Percentiles rank a stretch among this genome's conserved stretches.
These are phyloP conservation scores for Tolypocladium sp. DNA, from an alignment of 2,329 filamentous ascomycete genomes.

Conservation along the genomic window DNA sequence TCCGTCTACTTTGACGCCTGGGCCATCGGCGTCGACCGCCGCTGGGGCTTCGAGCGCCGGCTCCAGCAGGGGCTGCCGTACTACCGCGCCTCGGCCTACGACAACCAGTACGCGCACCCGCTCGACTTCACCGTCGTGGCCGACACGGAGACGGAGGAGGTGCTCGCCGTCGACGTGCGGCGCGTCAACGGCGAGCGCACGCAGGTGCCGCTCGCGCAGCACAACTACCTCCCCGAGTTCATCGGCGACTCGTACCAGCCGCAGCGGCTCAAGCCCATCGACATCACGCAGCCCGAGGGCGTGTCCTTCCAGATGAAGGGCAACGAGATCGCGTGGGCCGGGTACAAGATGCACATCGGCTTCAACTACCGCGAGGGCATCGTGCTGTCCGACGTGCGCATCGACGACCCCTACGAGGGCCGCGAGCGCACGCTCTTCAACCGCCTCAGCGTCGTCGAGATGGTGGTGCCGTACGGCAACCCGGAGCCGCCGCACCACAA, in stretches of 20 bases:
- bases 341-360: conserved; percentile 62
- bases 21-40: conserved; percentile 76
- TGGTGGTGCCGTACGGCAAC: conserved; percentile 62
- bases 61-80: conserved; percentile 78
- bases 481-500: conserved; percentile 53
- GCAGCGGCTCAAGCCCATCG: conserved; percentile 25
- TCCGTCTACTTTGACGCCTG: conserved; percentile 80
- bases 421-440: conserved; percentile 53
- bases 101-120: conserved; percentile 53
- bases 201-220: conserved; percentile 27
- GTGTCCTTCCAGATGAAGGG: conserved; percentile 37
- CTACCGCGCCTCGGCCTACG: conserved; percentile 63
- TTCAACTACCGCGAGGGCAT: conserved; percentile 66
- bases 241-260: conserved; percentile 24
- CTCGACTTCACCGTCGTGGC: conserved; percentile 37
- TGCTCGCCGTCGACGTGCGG: conserved; percentile 33
- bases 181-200: conserved; percentile 37
- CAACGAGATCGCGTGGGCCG: conserved; percentile 47
- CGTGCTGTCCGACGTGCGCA: conserved; percentile 59
- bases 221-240: conserved; percentile 28
- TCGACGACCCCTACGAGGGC: conserved; percentile 39
- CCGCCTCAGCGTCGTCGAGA: conserved; percentile 58
- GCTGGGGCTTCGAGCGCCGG: conserved; percentile 62
- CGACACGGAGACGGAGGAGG: conserved; percentile 38
- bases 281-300: conserved; percentile 29